These are phyloP conservation scores for Cenchrus fungigraminus DNA, from an alignment of 176 grass and related monocot genomes.

Conservation along the genomic window DNA sequence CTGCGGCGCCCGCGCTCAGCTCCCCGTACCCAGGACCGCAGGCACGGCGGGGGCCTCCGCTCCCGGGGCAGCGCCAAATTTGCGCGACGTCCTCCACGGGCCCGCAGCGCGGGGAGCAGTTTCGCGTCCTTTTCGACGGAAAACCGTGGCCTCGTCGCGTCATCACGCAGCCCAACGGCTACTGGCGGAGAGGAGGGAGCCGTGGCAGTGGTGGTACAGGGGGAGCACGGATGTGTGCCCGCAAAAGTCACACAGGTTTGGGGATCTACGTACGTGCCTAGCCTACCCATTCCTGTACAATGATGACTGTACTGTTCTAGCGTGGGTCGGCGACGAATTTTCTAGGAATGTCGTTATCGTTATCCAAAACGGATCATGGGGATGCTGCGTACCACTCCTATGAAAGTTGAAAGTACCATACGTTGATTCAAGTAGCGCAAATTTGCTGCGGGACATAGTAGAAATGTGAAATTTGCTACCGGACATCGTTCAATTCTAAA, in stretches of 20 bases:
- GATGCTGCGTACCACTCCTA: neutral
- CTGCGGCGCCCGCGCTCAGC: neutral
- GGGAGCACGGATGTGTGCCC: neutral
- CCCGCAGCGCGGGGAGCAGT: neutral
- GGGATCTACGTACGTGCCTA: neutral
- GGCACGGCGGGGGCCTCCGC: neutral
- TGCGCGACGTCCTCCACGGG: neutral
- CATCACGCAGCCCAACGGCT: constrained; percentile 34
- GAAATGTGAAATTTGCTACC: too few relatives aligned
- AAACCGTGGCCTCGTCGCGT: neutral
- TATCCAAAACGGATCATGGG: neutral
- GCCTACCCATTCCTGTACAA: neutral
- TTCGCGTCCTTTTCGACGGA: constrained; percentile 23
- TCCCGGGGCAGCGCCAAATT: neutral
- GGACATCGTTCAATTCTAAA: too few relatives aligned
- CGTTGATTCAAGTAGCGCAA: neutral
- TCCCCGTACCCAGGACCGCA: neutral
- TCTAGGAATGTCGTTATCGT: too few relatives aligned
- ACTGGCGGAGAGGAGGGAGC: neutral
- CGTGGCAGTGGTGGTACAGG: neutral
- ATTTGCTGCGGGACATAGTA: too few relatives aligned
- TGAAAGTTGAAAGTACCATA: neutral
- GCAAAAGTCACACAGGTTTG: constrained; percentile 1
- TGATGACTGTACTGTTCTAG: neutral
- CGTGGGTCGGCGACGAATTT: neutral